Evolutionary conservation across 2,329 filamentous ascomycete genomes (phyloP), one percentile per base, ranked within the genome.

Genomic region (Tolypocladium inflatum): DNA sequence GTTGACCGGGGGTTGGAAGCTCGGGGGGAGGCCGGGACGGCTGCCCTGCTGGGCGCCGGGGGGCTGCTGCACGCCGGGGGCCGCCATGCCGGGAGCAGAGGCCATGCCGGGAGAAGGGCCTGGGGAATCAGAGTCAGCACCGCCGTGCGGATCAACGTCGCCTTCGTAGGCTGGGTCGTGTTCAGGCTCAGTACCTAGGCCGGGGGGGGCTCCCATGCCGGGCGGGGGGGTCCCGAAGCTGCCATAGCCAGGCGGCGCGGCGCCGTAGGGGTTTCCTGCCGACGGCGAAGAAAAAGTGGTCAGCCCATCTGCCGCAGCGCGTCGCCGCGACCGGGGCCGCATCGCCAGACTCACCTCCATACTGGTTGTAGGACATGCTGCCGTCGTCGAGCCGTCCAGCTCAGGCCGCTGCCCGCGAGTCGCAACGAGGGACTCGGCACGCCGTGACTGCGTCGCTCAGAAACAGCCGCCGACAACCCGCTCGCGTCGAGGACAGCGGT

Each of bases 1-100:
- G 70, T 94, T 96, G 55, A 89, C 80, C 11, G 93, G 92, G 54
- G 91, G 85, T 77, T 95, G 90, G 75, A 96, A 97, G 73, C 86
- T 90, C 59, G 86, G 78, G 61, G 90, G 91, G 63, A 96, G 86
- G 68, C 85, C 86, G 71, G 89, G 89, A 78, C 89, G 86, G 77
- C 87, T 89, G 76, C 89, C 83, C 78, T 90, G 88, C 66, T 86
- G 81, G 70, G 80, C 80, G 73, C 84, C 89, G 69, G 30, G 48
- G 19, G 85, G 80, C 78, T 88, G 88, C 70, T 88, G 87, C 74
- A 93, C 83, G 73, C 89, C 90, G 63, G 89, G 86, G 68, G 89
- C 85, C 68, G 83, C 85, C 71, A 91, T 90, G 70, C 91, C 91
- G 67, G 91, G 91, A 72, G 87, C 83, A 71, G 87, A 80, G 67